Conservation (phyloP, 371 early-diverging fungal species). For the Apophysomyces variabilis region DNA sequence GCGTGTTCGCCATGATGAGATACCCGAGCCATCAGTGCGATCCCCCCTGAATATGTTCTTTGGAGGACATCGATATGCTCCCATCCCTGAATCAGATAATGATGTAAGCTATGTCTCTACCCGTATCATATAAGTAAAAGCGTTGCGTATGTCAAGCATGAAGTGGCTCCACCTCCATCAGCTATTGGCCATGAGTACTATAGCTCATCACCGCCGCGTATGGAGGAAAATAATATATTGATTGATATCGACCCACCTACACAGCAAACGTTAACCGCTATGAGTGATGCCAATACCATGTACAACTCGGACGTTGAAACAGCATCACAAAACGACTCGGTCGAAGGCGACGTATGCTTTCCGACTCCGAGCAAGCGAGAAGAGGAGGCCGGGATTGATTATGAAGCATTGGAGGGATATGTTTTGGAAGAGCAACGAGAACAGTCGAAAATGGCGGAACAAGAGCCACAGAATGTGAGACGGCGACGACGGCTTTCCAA, state of each 20-base stretch:
- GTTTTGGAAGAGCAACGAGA: conserved; percentile 13
- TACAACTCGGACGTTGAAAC: conserved; percentile 31
- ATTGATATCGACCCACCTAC: conserved; percentile 20
- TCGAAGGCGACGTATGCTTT: conserved; percentile 52
- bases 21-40: conserved; percentile 3
- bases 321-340: conserved; percentile 21
- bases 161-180: too few relatives aligned
- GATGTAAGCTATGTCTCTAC: not conserved
- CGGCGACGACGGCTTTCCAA: conserved; percentile 24
- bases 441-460: conserved; percentile 1
- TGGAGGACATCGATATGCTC: conserved; percentile 3
- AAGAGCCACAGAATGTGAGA: not conserved
- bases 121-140: not conserved
- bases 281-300: conserved; percentile 20
- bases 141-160: not conserved
- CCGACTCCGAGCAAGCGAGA: conserved; percentile 38
- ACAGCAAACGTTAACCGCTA: conserved; percentile 10
- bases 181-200: not conserved
- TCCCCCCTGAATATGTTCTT: conserved; percentile 11
- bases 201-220: conserved; percentile 15
- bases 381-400: conserved; percentile 38
- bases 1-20: not conserved
- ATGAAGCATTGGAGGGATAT: conserved; percentile 24
- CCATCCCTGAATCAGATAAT: conserved; percentile 7
- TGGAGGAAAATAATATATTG: conserved; percentile 16